Base-by-base conservation (phyloP, 805 yeast species). In the Saturnispora mendoncae region DNA sequence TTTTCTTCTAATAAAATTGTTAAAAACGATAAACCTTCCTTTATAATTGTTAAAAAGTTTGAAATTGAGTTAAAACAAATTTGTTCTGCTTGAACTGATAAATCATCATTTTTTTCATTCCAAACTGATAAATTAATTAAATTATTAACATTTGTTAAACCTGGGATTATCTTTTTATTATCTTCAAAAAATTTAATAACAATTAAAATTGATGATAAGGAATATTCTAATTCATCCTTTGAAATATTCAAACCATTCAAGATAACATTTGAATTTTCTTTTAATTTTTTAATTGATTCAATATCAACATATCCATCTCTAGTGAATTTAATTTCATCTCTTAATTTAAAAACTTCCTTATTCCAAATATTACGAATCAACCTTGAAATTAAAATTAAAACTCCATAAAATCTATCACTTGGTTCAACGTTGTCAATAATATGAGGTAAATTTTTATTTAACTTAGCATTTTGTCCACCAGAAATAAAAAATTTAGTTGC, bases 381-480 rank as follows among this genome's bases (percentile, higher is more conserved):
- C 50, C 97, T 73, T 1, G 95, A 72, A 25, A 87, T 67, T 44
- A 87, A 72, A 20, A 86, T 69, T 12, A 90, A 80, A 14, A 85
- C 74, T 36, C 96, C 97, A 57, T 85, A 88, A 53, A 88, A 87
- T 50, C 96, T 69, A 51, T 95, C 94, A 61, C 95, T 84, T 46
- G 92, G 70, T 24, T 84, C 76, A n/a, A 90, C 95, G 57, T 79
- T 80, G 48, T 80, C 84, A 38, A 80, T 69, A 28, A 73, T 38
- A 53, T 72, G 57, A 50, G 71, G 46, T 51, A 49, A 31, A 42
- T 55, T 60, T 38, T 60, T 57, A 35, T 55, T 58, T 36, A 63
- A 57, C 39, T 71, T 64, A 3, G 79, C 70, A 47, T 71, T 71
- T 47, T 69, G 66, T 20, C 80, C 80, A 36, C 76, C 72, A 4